Evolutionary conservation across 441 rosid genomes (phyloP).

Genomic region (Erysimum cheiri): DNA sequence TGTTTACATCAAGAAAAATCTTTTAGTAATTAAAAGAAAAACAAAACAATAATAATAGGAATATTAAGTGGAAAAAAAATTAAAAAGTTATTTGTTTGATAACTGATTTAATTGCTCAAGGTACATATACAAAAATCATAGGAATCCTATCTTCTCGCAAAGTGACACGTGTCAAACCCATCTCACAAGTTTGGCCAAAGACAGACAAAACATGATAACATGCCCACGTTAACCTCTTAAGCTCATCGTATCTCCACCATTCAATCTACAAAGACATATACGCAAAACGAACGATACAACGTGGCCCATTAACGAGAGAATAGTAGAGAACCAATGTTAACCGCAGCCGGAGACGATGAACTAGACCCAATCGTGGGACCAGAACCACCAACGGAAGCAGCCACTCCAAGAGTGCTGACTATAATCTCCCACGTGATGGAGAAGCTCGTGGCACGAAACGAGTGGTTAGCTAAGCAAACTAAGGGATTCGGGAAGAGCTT

Average conservation of each 20-base stretch:
- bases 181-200: constrained; percentile 29
- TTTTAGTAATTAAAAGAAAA: background rate
- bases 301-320: constrained; percentile 39
- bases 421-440: constrained; percentile 64
- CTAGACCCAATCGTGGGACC: constrained; percentile 38
- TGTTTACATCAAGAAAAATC: constrained; percentile 12
- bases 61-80: no score
- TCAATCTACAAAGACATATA: constrained; percentile 31
- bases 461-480: constrained; percentile 53
- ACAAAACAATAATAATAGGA: no score
- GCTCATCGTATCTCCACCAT: constrained; percentile 41
- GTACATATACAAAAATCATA: constrained; percentile 4
- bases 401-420: constrained; percentile 71
- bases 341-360: constrained; percentile 41
- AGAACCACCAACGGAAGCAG: constrained; percentile 31
- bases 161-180: constrained; percentile 30
- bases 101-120: background rate
- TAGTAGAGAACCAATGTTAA: constrained; percentile 33
- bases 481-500: constrained; percentile 57
- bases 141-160: constrained; percentile 24
- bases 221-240: constrained; percentile 26
- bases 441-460: constrained; percentile 75
- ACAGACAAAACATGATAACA: constrained; percentile 31
- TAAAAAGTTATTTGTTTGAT: background rate
- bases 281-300: constrained; percentile 18